Evolutionary conservation across 495 filamentous ascomycete species (phyloP), one percentile per base, ranked within the genome.

Genomic region (Cairneyella variabilis): DNA sequence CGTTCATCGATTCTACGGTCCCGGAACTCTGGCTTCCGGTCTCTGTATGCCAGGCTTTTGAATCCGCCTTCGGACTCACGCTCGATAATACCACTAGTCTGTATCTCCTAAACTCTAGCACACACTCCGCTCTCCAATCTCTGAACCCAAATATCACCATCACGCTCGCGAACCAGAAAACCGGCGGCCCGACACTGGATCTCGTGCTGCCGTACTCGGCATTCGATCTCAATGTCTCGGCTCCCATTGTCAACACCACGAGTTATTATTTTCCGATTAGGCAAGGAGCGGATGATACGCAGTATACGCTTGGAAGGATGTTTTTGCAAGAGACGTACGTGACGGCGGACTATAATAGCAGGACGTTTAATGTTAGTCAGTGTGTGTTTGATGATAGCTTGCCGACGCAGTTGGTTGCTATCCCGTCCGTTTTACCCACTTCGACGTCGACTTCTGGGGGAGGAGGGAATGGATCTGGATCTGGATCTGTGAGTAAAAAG

Each of bases 281-380:
- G 41, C 64, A 74, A 21, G 76, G 73, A 11, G 63, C 61, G 22
- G 75, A 81, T 54, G 64, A 71, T 11, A 69, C 64, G 0, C 79
- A 82, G 53, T 82, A 78, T 60, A 78, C 73, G 0, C 67, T 83
- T 2, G 80, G 80, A 3, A 66, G 79, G 22, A 71, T 71, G 11
- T 83, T 83, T 48, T 61, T 83, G 14, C 80, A 83, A 61, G 80
- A 82, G 69, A 72, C 79, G 76, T 56, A 48, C 39, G 62, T 76
- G 18, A 66, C 68, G 0, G 71, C 69, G 1, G 70, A 79, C 58
- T 77, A 74, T 53, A 71, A 79, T 38, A 67, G 69, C 21, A 57
- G 62, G 9, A 69, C 66, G 4, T 77, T 78, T 57, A 73, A 73
- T 46, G 63, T 80, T 8, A 72, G 67, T 0, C 69, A 74, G 5